phyloP scores from a whole-genome alignment of 306 rosid species.

The Trifolium pratense region DNA sequence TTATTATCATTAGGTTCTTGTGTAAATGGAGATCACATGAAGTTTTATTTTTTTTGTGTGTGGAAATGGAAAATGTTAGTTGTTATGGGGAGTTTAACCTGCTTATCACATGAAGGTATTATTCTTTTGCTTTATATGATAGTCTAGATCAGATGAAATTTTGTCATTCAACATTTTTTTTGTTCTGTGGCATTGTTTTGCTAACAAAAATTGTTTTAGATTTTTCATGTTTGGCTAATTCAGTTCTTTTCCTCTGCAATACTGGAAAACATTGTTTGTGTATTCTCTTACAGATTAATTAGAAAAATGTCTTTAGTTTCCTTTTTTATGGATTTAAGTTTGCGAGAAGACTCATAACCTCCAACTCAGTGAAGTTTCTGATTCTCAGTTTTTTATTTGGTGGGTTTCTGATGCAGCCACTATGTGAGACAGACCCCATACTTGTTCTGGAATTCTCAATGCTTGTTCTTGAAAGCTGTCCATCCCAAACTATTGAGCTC shows the following conservation, averaged over 20 bases:
- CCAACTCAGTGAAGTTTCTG: constrained; percentile 6
- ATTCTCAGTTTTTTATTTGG: constrained; percentile 39
- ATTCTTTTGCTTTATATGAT: constrained; percentile 26
- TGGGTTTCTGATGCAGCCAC: constrained; percentile 73
- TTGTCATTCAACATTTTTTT: constrained; percentile 10
- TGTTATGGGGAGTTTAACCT: neutral
- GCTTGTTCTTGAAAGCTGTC: constrained; percentile 98
- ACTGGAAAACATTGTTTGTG: constrained; percentile 22
- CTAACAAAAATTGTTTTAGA: constrained; percentile 15
- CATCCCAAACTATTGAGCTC: constrained; percentile 91
- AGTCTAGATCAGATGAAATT: constrained; percentile 27
- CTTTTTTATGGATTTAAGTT: neutral
- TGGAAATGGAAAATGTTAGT: neutral
- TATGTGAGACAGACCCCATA: constrained; percentile 90
- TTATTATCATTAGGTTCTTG: constrained; percentile 14
- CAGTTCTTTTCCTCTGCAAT: constrained; percentile 22
- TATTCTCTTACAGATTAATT: constrained; percentile 25
- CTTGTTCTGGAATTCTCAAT: constrained; percentile 92
- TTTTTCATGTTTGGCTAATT: constrained; percentile 27
- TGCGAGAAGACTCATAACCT: constrained; percentile 10
- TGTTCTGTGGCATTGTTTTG: constrained; percentile 18
- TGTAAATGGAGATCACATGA: constrained; percentile 24
- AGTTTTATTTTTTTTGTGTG: neutral
- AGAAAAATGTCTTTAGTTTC: constrained; percentile 24
- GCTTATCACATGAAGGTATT: constrained; percentile 6